Conservation (phyloP, 306 rosid genomes). For the Dalbergia cochinchinensis region DNA sequence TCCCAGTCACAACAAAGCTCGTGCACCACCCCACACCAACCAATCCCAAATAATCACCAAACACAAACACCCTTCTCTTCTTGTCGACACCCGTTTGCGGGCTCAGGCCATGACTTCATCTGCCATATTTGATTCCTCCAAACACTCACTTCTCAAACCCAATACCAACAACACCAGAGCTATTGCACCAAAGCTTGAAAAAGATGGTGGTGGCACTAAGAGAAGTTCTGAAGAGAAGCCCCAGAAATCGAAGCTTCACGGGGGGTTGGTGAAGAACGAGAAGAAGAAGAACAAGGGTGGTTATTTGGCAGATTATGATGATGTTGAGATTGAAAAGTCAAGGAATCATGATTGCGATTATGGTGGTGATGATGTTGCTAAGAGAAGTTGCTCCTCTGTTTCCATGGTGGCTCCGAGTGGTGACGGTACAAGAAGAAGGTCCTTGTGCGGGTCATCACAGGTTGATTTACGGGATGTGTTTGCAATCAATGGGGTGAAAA, state of each 20-base stretch:
- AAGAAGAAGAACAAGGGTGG: conserved; percentile 35
- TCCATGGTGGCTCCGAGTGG: conserved; percentile 50
- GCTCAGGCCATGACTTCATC: conserved; percentile 65
- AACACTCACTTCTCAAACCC: conserved; percentile 45
- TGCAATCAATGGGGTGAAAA: conserved; percentile 77
- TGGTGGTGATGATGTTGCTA: conserved; percentile 36
- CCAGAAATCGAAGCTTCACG: conserved; percentile 37
- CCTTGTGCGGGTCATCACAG: conserved; percentile 59
- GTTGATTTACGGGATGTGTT: conserved; percentile 71
- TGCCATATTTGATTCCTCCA: conserved; percentile 61
- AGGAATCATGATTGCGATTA: conserved; percentile 34
- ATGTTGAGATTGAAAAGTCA: conserved; percentile 45
- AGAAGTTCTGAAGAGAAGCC: conserved; percentile 42
- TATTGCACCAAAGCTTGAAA: conserved; percentile 4
- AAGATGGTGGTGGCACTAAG: conserved; percentile 41
- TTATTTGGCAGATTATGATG: not conserved
- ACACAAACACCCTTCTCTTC: conserved; percentile 25
- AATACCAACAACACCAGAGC: conserved; percentile 33
- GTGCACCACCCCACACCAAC: conserved; percentile 17
- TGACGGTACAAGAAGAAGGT: conserved; percentile 64
- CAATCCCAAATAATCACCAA: conserved; percentile 40
- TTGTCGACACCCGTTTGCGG: conserved; percentile 50
- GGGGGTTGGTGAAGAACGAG: conserved; percentile 48
- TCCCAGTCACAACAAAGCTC: conserved; percentile 46
- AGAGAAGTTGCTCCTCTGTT: conserved; percentile 49